These are phyloP conservation scores for Phytophthora cryptogea DNA, from an alignment of 352 stramenopile species.

Conservation along the genomic window DNA sequence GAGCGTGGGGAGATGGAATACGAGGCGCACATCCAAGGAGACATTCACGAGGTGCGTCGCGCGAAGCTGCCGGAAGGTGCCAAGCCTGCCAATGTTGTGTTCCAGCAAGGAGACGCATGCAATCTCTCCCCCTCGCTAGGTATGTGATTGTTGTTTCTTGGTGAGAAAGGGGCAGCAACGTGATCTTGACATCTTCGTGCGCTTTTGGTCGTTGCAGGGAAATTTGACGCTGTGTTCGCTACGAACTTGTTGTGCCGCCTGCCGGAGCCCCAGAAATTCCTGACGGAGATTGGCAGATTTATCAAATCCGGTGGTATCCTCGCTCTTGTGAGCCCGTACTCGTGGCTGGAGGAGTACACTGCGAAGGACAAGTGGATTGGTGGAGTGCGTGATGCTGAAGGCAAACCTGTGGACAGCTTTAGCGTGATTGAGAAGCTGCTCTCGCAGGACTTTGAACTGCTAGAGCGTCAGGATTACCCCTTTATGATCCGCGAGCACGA, in stretches of 20 bases:
- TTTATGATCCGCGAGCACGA: conserved; percentile 94
- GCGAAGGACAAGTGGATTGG: conserved; percentile 89
- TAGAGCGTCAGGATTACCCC: conserved; percentile 82
- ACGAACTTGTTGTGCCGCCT: conserved; percentile 96
- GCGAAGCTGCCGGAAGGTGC: conserved; percentile 68
- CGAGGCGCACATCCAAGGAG: conserved; percentile 88
- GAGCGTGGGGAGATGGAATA: conserved; percentile 78
- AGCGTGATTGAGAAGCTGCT: conserved; percentile 64
- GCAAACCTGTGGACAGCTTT: conserved; percentile 68
- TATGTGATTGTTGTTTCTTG: conserved; percentile 72
- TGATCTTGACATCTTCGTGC: conserved; percentile 31
- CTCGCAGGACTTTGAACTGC: conserved; percentile 71
- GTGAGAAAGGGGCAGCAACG: not conserved
- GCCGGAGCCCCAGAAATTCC: conserved; percentile 90
- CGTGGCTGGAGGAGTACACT: conserved; percentile 97
- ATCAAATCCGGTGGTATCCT: conserved; percentile 92
- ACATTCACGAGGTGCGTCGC: conserved; percentile 67
- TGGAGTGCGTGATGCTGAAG: conserved; percentile 44
- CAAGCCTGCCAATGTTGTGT: conserved; percentile 74
- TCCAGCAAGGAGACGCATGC: conserved; percentile 95
- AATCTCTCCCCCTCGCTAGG: conserved; percentile 74
- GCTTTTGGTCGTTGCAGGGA: conserved; percentile 39
- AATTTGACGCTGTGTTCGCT: conserved; percentile 95
- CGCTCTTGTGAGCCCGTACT: conserved; percentile 96
- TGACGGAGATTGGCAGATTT: conserved; percentile 85